A percentile compares a stretch with the other conserved stretches of the same genome.
Conservation (phyloP, 352 stramenopile genomes). For the Globisporangium takayamanum region DNA sequence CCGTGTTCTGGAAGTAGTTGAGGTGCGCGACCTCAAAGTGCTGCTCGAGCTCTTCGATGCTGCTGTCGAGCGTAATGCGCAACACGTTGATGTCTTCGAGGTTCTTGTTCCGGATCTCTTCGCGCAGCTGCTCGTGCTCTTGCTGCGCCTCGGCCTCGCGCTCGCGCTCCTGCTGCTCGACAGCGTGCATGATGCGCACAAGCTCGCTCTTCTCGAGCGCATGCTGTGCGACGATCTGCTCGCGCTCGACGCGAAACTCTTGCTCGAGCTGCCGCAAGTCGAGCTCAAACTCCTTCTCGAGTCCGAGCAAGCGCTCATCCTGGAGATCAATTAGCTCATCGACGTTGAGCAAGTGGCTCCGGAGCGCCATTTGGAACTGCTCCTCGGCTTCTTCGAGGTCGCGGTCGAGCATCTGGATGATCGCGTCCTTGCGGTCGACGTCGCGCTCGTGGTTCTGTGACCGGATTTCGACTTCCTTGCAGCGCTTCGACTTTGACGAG, state of each 20-base stretch:
- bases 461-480: constrained; percentile 89
- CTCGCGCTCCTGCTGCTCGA: too few species aligned
- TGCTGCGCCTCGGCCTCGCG: too few species aligned
- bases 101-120: too few species aligned
- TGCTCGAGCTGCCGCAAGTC: constrained; percentile 80
- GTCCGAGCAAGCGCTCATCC: constrained; percentile 76
- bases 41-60: too few species aligned
- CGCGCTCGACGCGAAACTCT: constrained; percentile 83
- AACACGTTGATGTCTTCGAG: too few species aligned
- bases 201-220: constrained; percentile 26
- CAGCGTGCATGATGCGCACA: too few species aligned
- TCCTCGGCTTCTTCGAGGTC: constrained; percentile 92
- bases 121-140: too few species aligned
- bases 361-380: constrained; percentile 90
- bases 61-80: too few species aligned
- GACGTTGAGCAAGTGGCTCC: constrained; percentile 86
- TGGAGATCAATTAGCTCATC: constrained; percentile 91
- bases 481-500: constrained; percentile 90
- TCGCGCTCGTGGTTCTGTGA: constrained; percentile 94
- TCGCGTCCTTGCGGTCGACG: constrained; percentile 92
- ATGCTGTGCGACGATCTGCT: constrained; percentile 71
- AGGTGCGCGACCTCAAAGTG: constrained; percentile 86
- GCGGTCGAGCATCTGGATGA: constrained; percentile 93
- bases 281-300: constrained; percentile 89
- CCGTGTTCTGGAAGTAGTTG: constrained; percentile 91